phyloP scores from a whole-genome alignment of 2,329 filamentous ascomycete species.

The Geosmithia morbida region DNA sequence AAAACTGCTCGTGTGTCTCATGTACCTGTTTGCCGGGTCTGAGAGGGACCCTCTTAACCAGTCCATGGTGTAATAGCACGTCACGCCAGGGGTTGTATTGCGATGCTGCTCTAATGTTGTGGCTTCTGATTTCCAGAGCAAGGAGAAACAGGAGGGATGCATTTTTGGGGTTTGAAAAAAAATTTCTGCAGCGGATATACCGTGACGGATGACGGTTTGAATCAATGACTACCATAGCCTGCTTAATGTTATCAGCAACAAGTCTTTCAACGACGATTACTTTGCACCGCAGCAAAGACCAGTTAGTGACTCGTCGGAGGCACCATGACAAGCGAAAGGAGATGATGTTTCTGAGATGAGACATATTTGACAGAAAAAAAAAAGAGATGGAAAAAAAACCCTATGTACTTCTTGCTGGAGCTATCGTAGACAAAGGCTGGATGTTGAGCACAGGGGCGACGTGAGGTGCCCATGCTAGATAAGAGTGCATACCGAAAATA shows the following conservation, averaged over 20 bases:
- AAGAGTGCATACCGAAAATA: background rate
- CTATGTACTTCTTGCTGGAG: background rate
- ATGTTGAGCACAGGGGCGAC: background rate
- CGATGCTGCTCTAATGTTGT: background rate
- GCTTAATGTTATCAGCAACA: background rate
- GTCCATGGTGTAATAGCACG: background rate
- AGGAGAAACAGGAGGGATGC: too few species aligned
- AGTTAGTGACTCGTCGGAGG: too few species aligned
- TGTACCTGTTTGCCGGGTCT: constrained; percentile 26
- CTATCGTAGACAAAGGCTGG: background rate
- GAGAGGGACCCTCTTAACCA: constrained; percentile 10
- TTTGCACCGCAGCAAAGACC: too few species aligned
- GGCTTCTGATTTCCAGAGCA: background rate
- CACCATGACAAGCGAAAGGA: too few species aligned
- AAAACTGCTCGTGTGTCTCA: constrained; percentile 27
- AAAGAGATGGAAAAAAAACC: background rate
- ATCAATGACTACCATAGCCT: background rate
- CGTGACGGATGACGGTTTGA: background rate
- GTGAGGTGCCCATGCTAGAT: background rate
- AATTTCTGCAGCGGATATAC: background rate
- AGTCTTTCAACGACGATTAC: background rate
- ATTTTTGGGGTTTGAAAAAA: too few species aligned
- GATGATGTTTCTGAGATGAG: background rate
- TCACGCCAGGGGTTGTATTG: background rate
- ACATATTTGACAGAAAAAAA: background rate